phyloP scores from a whole-genome alignment of 345 rosid species.

The Hibiscus trionum region DNA sequence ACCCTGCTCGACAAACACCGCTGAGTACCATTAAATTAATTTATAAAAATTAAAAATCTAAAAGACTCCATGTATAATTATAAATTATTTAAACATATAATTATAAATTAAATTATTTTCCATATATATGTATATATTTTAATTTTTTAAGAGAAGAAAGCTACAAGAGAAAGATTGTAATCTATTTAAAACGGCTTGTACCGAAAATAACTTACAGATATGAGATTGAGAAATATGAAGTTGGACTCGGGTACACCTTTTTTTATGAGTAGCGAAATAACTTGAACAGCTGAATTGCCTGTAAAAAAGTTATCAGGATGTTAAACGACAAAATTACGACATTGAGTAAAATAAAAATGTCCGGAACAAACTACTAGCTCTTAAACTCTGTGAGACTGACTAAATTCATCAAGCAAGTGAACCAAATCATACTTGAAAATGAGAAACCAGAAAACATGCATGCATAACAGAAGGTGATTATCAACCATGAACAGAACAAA shows the following conservation, averaged over 20 bases:
- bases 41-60: no score
- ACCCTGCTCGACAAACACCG: no score
- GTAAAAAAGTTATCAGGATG: slow-evolving; percentile 1
- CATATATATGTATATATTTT: no score
- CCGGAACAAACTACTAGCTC: neutral
- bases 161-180: neutral
- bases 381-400: neutral
- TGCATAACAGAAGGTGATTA: neutral
- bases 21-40: no score
- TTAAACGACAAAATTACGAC: neutral
- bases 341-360: neutral
- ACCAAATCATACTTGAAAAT: neutral
- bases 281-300: slow-evolving; percentile 97
- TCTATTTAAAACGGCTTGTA: neutral
- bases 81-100: no score
- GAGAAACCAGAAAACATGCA: neutral
- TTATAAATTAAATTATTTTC: no score
- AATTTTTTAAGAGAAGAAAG: slow-evolving; percentile 9
- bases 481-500: slow-evolving; percentile 17
- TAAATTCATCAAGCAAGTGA: neutral
- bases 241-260: slow-evolving; percentile 92
- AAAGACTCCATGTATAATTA: no score
- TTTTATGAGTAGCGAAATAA: slow-evolving; percentile 68
- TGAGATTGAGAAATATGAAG: slow-evolving; percentile 92
- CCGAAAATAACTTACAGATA: slow-evolving; percentile 50